These are phyloP conservation scores for Sabuloglossum arenarium DNA, from an alignment of 495 filamentous ascomycete genomes.

Conservation along the genomic window DNA sequence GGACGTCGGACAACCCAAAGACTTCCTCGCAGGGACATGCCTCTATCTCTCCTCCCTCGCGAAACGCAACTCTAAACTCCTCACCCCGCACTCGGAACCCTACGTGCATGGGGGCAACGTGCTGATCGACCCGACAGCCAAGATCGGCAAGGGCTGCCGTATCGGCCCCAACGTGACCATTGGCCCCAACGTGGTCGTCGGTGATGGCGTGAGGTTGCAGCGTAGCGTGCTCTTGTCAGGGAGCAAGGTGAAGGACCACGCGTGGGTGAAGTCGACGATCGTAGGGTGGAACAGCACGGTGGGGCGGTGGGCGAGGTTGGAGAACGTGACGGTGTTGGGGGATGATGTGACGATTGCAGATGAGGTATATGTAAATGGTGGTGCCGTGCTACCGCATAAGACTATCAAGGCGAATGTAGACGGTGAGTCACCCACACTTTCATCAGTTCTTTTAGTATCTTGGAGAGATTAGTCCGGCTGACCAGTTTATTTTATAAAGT, in stretches of 20 bases:
- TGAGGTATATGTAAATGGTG: conserved; percentile 97
- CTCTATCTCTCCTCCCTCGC: conserved; percentile 86
- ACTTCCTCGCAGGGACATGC: conserved; percentile 93
- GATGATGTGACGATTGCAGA: conserved; percentile 99
- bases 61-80: conserved; percentile 77
- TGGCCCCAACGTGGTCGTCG: conserved; percentile 82
- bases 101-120: conserved; percentile 94
- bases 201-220: conserved; percentile 88
- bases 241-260: conserved; percentile 94
- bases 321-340: conserved; percentile 92
- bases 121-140: conserved; percentile 82
- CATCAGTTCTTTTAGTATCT: background rate
- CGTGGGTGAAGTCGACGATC: conserved; percentile 98
- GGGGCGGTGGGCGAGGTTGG: conserved; percentile 84
- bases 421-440: conserved; percentile 26
- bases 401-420: conserved; percentile 98
- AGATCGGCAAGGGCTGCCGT: conserved; percentile 96
- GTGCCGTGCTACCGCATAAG: conserved; percentile 92
- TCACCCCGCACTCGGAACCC: conserved; percentile 51
- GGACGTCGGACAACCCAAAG: conserved; percentile 98
- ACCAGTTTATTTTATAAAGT: background rate
- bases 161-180: conserved; percentile 97
- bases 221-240: conserved; percentile 77
- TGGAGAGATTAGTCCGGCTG: background rate
- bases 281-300: conserved; percentile 98